These are phyloP conservation scores for Delphinella strobiligena DNA, from an alignment of 2,329 filamentous ascomycete genomes.

Conservation along the genomic window DNA sequence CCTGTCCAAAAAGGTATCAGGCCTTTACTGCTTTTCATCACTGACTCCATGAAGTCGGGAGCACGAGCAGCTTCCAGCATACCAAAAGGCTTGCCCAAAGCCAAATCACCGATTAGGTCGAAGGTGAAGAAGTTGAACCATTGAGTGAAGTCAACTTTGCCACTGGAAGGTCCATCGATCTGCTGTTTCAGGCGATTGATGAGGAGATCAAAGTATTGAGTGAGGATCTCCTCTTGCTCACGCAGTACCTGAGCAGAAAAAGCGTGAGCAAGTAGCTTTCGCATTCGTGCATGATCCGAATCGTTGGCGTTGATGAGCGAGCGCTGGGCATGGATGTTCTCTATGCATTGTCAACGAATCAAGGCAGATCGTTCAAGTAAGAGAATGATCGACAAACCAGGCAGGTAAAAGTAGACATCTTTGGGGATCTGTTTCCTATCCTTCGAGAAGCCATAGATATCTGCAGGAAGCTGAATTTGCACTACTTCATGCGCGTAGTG, in stretches of 20 bases:
- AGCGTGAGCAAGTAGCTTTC: conserved; percentile 27
- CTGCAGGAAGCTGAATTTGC: too few species aligned
- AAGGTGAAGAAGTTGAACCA: conserved; percentile 28
- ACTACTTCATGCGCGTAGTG: too few species aligned
- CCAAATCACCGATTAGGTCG: conserved; percentile 25
- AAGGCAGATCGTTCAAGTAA: conserved; percentile 14
- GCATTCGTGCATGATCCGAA: conserved; percentile 21
- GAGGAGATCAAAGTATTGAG: conserved; percentile 27
- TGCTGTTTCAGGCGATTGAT: conserved; percentile 19
- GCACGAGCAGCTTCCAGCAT: neutral
- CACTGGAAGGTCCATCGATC: too few species aligned
- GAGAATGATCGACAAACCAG: neutral
- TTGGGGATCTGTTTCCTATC: conserved; percentile 6
- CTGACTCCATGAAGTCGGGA: neutral
- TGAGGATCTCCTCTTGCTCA: conserved; percentile 28
- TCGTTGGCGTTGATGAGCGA: conserved; percentile 11
- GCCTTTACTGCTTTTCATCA: neutral
- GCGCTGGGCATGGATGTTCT: conserved; percentile 8
- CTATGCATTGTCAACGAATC: neutral
- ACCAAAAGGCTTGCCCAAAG: conserved; percentile 21
- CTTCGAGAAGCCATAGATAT: conserved; percentile 30
- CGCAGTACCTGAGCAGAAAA: conserved; percentile 31
- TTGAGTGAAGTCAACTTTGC: conserved; percentile 16
- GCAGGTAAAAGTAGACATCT: conserved; percentile 12
- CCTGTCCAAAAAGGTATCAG: neutral